Evolutionary conservation across 179 eudicot species (phyloP).

Genomic region (Silene noctiflora): DNA sequence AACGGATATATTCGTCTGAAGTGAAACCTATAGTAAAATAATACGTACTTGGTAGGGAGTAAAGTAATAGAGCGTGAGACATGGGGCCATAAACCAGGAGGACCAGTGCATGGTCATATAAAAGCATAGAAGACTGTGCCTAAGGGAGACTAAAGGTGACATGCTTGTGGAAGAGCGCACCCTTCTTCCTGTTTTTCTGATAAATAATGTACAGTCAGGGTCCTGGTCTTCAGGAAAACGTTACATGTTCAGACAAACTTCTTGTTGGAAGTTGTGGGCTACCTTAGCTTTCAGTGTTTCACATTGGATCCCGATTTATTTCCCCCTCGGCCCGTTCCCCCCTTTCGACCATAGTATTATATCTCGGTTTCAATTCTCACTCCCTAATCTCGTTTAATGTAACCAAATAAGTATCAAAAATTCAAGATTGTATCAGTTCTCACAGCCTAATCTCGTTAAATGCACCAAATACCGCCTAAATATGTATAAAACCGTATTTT

Average conservation of each 20-base stretch:
- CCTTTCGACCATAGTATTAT: no score
- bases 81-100: no score
- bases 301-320: slow-evolving; percentile 28
- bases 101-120: background rate
- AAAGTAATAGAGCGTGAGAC: no score
- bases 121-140: slow-evolving; percentile 33
- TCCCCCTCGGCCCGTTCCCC: background rate
- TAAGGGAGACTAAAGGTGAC: slow-evolving; percentile 7
- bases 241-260: slow-evolving; percentile 11
- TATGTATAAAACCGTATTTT: background rate
- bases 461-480: no score
- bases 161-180: slow-evolving; percentile 25
- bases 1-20: no score
- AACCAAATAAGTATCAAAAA: no score
- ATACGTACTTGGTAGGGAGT: no score
- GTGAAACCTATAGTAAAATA: no score
- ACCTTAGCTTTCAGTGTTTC: slow-evolving; percentile 7
- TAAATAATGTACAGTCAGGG: slow-evolving; percentile 18
- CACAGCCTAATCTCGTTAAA: no score
- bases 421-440: no score
- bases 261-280: slow-evolving; percentile 14
- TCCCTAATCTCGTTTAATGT: no score
- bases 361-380: no score
- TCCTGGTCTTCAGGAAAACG: slow-evolving; percentile 18
- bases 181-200: slow-evolving; percentile 14